Evolutionary conservation across 805 yeast species (phyloP).

Genomic region (Torulaspora delbrueckii): DNA sequence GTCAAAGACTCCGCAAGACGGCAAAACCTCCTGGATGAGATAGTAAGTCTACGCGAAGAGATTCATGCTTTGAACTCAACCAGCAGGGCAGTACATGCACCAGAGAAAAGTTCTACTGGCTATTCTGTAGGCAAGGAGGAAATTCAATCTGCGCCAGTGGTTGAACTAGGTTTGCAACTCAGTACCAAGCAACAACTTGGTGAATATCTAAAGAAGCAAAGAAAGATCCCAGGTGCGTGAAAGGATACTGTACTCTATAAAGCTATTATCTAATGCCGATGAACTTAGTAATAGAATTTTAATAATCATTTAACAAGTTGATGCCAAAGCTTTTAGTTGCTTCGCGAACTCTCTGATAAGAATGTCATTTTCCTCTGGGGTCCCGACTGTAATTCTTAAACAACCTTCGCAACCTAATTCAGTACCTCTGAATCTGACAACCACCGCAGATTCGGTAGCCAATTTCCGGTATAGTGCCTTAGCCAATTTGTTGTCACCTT

Average conservation of each 20-base stretch:
- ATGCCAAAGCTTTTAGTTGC: constrained; percentile 27
- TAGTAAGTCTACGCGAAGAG: constrained; percentile 23
- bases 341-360: constrained; percentile 49
- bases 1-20: constrained; percentile 18
- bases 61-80: constrained; percentile 15
- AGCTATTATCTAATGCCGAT: not conserved
- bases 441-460: constrained; percentile 72
- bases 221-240: not conserved
- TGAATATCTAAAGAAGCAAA: constrained; percentile 18
- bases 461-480: constrained; percentile 56
- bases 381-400: constrained; percentile 83
- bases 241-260: not conserved
- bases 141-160: constrained; percentile 19
- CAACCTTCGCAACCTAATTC: constrained; percentile 90
- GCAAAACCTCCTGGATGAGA: constrained; percentile 19
- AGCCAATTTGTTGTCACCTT: constrained; percentile 76
- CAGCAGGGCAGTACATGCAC: constrained; percentile 1
- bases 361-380: constrained; percentile 61
- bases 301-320: not conserved
- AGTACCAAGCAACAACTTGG: constrained; percentile 30
- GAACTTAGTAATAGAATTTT: not conserved
- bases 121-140: not conserved
- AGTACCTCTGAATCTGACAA: constrained; percentile 84
- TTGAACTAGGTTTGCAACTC: constrained; percentile 22
- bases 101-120: not conserved